Conservation (phyloP, 441 rosid genomes). For the Euphorbia celastroides region DNA sequence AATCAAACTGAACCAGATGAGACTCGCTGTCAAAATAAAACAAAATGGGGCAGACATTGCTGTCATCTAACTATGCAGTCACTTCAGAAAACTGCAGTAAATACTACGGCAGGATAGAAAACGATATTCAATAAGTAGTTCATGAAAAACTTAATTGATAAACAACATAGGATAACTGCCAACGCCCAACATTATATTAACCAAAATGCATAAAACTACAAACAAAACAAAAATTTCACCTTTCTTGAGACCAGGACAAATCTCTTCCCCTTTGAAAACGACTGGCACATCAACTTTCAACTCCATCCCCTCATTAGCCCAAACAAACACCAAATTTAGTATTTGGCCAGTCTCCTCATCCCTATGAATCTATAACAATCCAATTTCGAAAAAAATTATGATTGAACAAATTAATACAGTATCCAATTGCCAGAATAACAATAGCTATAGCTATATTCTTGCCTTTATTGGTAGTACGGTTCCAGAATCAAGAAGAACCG, state of each 20-base stretch:
- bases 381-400: not conserved
- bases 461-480: conserved; percentile 78
- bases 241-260: conserved; percentile 69
- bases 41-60: not conserved
- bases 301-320: conserved; percentile 74
- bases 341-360: conserved; percentile 71
- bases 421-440: not conserved
- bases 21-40: not conserved
- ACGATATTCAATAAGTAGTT: not conserved
- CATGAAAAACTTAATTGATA: not conserved
- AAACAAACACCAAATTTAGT: conserved; percentile 77
- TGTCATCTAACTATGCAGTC: not conserved
- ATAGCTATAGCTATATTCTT: not conserved
- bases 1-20: not conserved
- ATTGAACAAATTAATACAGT: not conserved
- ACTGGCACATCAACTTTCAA: conserved; percentile 83
- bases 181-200: not conserved
- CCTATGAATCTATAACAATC: conserved; percentile 59
- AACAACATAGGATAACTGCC: not conserved
- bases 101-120: not conserved
- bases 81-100: conserved; percentile 3
- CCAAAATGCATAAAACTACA: not conserved
- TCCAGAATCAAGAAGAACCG: conserved; percentile 77
- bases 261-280: conserved; percentile 71
- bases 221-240: conserved; percentile 30